Evolutionary conservation across 192 early-diverging fungal genomes (phyloP).

Genomic region (Dissophora globulifera): DNA sequence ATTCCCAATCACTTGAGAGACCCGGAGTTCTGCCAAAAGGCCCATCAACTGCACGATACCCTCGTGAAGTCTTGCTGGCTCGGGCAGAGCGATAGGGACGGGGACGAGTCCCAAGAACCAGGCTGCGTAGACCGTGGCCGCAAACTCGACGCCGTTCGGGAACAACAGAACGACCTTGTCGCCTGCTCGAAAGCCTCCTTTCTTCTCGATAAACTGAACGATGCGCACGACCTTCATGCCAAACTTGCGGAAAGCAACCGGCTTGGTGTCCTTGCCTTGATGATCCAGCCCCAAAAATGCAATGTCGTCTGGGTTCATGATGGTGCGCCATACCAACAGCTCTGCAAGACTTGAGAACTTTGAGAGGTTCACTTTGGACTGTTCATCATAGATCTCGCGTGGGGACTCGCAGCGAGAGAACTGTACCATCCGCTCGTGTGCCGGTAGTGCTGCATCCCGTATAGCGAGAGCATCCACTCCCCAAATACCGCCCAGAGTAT

Average conservation of each 20-base stretch:
- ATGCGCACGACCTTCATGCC: constrained; percentile 68
- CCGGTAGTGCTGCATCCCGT: constrained; percentile 10
- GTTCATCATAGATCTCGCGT: constrained; percentile 70
- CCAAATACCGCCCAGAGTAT: constrained; percentile 56
- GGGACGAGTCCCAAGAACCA: constrained; percentile 76
- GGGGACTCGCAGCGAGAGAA: constrained; percentile 72
- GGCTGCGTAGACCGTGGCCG: constrained; percentile 77
- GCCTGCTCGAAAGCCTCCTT: constrained; percentile 58
- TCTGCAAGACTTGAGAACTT: constrained; percentile 77
- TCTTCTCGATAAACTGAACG: constrained; percentile 70
- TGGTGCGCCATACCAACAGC: constrained; percentile 76
- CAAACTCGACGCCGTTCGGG: constrained; percentile 73
- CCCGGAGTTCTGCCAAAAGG: constrained; percentile 66
- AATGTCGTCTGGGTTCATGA: constrained; percentile 65
- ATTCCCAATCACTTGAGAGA: constrained; percentile 68
- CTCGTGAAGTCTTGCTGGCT: constrained; percentile 66
- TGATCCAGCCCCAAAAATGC: constrained; percentile 69
- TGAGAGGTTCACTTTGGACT: constrained; percentile 68
- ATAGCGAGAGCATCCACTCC: constrained; percentile 27
- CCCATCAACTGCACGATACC: constrained; percentile 70
- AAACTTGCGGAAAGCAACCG: constrained; percentile 74
- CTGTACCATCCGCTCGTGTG: constrained; percentile 46
- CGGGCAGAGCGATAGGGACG: constrained; percentile 73
- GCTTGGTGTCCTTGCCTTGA: constrained; percentile 63
- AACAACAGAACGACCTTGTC: constrained; percentile 73